phyloP scores from a whole-genome alignment of 2,329 filamentous ascomycete genomes.

The Iodosphaeria phyllophila region DNA sequence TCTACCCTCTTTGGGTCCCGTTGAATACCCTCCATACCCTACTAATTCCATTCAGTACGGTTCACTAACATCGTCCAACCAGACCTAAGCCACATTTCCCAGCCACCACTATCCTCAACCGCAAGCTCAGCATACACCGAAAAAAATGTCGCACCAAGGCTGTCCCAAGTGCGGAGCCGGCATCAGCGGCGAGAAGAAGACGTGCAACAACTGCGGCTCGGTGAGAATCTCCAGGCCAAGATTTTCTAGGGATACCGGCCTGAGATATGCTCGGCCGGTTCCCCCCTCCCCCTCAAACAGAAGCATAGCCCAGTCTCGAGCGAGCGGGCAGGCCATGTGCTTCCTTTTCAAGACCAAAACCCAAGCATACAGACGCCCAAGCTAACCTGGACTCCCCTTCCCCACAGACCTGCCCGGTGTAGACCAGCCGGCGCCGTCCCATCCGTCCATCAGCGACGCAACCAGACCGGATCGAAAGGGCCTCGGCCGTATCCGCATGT shows the following conservation, averaged over 20 bases:
- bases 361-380: too few relatives aligned
- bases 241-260: too few relatives aligned
- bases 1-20: not conserved
- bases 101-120: conserved; percentile 2
- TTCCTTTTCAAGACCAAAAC: too few relatives aligned
- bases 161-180: conserved; percentile 39
- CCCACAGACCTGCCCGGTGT: too few relatives aligned
- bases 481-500: too few relatives aligned
- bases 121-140: not conserved
- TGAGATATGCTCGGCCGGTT: conserved; percentile 1
- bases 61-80: conserved; percentile 1
- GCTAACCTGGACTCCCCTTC: too few relatives aligned
- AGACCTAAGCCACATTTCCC: not conserved
- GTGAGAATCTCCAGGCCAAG: too few relatives aligned
- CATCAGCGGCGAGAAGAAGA: conserved; percentile 27
- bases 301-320: too few relatives aligned
- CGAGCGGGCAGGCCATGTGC: too few relatives aligned
- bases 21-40: conserved; percentile 1
- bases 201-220: conserved; percentile 35
- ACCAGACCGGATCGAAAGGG: too few relatives aligned
- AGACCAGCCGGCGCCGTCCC: too few relatives aligned
- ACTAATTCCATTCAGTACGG: conserved; percentile 9
- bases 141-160: conserved; percentile 21
- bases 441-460: too few relatives aligned
- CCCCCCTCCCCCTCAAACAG: conserved; percentile 1